Base-by-base conservation (phyloP, 129 eudicot genomes). In the Smallanthus sonchifolius region DNA sequence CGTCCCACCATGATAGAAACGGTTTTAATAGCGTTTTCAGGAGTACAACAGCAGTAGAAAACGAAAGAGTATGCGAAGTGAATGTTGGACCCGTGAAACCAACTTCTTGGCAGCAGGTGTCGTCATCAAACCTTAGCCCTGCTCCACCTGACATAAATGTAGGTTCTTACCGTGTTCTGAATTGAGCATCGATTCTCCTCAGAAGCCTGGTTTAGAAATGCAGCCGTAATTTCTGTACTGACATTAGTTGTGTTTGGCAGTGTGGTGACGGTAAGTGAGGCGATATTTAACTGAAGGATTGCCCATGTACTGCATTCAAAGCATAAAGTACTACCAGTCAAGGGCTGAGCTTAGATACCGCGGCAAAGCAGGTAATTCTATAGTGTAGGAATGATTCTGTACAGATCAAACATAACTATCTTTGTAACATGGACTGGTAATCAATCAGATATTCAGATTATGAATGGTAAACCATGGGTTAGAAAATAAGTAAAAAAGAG, bases 121-220 rank as follows among this genome's bases (percentile, higher is more conserved):
- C 42, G 28, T 30, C 83, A 10, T 16, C 72, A 7, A 55, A 20
- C 35, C 38, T 16, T 4, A 82, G 83, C 80, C 79, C 81, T 0
- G 83, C 74, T 56, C 15, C 37, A 59, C 69, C 69, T 17, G 45
- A 60, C 45, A 5, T 28, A 30, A 73, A 24, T 24, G 40, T 51
- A 70, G 75, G 61, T 13, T 28, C 44, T 76, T 24, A 24, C 30
- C 30, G 30, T 24, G 30, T 24, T 24, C 30, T 24, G 30, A 24
- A 24, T 24, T 24, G 30, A 24, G 30, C 30, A 24, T 24, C 30
- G 30, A 1, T 24, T 24, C 54, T 64, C 83, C 3, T 49, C 79
- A 77, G 75, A 88, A 91, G 71, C 88, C 83, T 11, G 93, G 83
- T 70, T 82, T 92, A 64, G 85, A 87, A 3, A 75, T 87, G 77